phyloP scores from a whole-genome alignment of 805 yeast genomes.

The Tetrapisispora phaffii region DNA sequence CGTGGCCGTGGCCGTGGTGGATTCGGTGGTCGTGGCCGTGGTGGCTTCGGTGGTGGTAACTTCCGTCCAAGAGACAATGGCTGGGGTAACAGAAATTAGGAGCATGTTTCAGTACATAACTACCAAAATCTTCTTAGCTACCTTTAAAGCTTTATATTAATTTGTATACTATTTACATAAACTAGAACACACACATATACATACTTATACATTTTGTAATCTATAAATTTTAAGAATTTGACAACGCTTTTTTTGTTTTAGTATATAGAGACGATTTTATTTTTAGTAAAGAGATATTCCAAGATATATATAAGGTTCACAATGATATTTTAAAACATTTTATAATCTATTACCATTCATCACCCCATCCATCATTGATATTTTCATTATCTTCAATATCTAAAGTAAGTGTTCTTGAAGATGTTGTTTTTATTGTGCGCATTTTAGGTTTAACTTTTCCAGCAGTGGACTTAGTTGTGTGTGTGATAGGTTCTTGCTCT shows the following conservation, averaged over 20 bases:
- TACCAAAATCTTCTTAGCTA: neutral
- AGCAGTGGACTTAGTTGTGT: neutral
- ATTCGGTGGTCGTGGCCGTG: constrained; percentile 31
- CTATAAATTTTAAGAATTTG: too few species aligned
- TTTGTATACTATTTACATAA: neutral
- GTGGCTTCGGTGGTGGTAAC: constrained; percentile 28
- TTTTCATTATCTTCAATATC: constrained; percentile 2
- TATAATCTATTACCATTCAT: constrained; percentile 4
- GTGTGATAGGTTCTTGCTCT: neutral
- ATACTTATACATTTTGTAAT: too few species aligned
- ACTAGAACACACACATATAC: too few species aligned
- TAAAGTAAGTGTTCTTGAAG: neutral
- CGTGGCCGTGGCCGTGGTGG: constrained; percentile 39
- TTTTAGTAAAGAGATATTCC: too few species aligned
- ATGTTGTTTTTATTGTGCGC: neutral
- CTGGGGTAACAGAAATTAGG: constrained; percentile 20
- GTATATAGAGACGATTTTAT: too few species aligned
- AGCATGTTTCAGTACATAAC: neutral
- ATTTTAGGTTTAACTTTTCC: neutral
- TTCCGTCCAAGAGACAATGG: constrained; percentile 30
- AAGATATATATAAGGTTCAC: too few species aligned
- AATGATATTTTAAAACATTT: too few species aligned
- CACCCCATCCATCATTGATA: constrained; percentile 10
- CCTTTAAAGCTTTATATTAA: neutral
- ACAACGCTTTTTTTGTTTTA: too few species aligned